Base-by-base conservation (phyloP, 805 yeast genomes). In the Pichia paraexigua region DNA sequence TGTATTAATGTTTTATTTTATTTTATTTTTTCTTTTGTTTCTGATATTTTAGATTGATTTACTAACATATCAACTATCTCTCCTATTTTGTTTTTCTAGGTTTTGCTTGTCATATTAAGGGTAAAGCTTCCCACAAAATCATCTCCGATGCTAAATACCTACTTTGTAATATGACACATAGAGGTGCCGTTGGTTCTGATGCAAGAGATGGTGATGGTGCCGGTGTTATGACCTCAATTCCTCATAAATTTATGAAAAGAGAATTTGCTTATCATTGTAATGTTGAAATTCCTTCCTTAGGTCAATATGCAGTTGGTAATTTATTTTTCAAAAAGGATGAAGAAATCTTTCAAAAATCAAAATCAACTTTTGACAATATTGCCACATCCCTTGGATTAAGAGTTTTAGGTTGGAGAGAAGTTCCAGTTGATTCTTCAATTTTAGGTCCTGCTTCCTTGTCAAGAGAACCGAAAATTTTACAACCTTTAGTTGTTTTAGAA, bases 141-240 rank as follows among this genome's bases (percentile, higher is more conserved):
- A 90, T 92, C 54, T 82, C 95, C 42, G 98, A 94, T 72, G 96
- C 96, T 42, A 76, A 82, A 59, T 81, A 79, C 65, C 73, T 92
- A 62, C 80, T 92, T 50, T 91, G 98, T 74, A 92, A 94, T 72
- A 94, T 92, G 99, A 87, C 97, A 55, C 99, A 92, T 70, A 82
- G 99, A 73, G 99, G 99, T 66, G 98, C 98, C 41, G 97, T 91
- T 54, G 95, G 96, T 53, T 76, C 89, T 1, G 96, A 91, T 64
- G 95, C 97, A 22, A 82, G 90, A 62, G 97, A 92, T 67, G 99
- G 99, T 70, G 99, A 92, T 67, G 99, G 99, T 71, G 99, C 99
- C 27, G 99, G 99, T 69, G 89, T 92, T 55, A 81, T 92, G 80
- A 80, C 94, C 47, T 85, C 96, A 30, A 82, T 92, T 56, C 97